A percentile compares a stretch with the other conserved stretches of the same genome.
Evolutionary conservation across 1,284 basidiomycete genomes (phyloP).

Genomic region (Termitomyces sp.): DNA sequence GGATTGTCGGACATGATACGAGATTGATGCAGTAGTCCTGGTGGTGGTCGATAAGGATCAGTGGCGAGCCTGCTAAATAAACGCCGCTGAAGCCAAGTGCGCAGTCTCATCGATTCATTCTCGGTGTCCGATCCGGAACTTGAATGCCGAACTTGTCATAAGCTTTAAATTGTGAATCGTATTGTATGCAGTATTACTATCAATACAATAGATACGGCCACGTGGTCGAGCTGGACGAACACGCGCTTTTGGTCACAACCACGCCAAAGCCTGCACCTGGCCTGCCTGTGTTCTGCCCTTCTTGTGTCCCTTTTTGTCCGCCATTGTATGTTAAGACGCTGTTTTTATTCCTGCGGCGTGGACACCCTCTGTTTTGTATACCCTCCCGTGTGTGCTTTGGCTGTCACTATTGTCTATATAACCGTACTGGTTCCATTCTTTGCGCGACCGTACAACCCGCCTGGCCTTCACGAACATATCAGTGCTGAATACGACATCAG

Average conservation of each 20-base stretch:
- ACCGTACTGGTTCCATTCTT: background rate
- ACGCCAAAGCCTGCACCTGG: constrained; percentile 12
- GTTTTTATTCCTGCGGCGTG: constrained; percentile 11
- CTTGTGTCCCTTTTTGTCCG: constrained; percentile 13
- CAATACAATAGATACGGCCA: constrained; percentile 5
- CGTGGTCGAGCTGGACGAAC: constrained; percentile 2
- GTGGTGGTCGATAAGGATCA: constrained; percentile 10
- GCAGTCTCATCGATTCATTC: constrained; percentile 5
- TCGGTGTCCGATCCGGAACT: background rate
- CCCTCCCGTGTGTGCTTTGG: constrained; percentile 13
- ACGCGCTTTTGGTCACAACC: constrained; percentile 7
- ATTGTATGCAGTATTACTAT: background rate
- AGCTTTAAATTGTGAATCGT: background rate
- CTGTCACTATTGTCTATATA: constrained; percentile 12
- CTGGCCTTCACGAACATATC: constrained; percentile 11
- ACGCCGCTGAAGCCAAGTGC: constrained; percentile 1
- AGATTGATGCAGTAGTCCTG: background rate
- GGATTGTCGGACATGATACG: constrained; percentile 16
- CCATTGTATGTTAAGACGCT: constrained; percentile 12
- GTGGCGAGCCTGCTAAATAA: constrained; percentile 7
- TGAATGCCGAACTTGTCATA: constrained; percentile 3
- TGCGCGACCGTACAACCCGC: background rate
- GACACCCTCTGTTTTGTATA: constrained; percentile 4
- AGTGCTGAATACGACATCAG: constrained; percentile 19
- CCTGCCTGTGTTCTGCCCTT: constrained; percentile 11